phyloP scores from a whole-genome alignment of 176 grass and related monocot species.

The Aegilops speltoides region DNA sequence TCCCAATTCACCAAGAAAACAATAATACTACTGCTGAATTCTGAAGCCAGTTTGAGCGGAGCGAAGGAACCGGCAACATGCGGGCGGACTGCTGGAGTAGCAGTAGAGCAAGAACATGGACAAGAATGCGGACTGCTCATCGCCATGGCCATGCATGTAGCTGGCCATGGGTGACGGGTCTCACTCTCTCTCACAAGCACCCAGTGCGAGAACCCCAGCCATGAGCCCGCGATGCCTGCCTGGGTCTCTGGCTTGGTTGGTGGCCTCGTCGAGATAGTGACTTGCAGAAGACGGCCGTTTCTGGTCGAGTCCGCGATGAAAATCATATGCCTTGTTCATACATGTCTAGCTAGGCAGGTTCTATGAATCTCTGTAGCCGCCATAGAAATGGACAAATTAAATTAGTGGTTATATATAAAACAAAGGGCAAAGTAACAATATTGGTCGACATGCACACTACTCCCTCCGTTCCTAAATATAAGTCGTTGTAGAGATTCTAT shows the following conservation, averaged over 20 bases:
- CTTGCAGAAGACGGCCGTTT: neutral
- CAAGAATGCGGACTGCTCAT: neutral
- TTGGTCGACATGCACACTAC: no score
- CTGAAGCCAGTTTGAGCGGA: neutral
- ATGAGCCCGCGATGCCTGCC: neutral
- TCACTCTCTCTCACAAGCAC: neutral
- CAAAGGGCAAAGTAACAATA: no score
- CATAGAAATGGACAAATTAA: no score
- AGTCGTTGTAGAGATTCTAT: no score
- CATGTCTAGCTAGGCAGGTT: neutral
- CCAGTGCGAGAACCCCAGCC: neutral
- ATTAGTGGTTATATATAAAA: no score
- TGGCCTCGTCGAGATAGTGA: neutral
- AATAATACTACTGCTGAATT: neutral
- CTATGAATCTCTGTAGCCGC: neutral
- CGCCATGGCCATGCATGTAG: neutral
- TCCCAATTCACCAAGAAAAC: neutral
- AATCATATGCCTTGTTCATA: neutral
- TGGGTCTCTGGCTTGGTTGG: neutral
- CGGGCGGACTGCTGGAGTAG: neutral
- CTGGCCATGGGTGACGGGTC: neutral
- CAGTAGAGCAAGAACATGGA: neutral
- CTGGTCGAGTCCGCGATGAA: neutral
- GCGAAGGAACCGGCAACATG: neutral
- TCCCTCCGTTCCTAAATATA: no score